Conservation (phyloP, 257 asterid genomes). For the Capsicum rhomboideum region DNA sequence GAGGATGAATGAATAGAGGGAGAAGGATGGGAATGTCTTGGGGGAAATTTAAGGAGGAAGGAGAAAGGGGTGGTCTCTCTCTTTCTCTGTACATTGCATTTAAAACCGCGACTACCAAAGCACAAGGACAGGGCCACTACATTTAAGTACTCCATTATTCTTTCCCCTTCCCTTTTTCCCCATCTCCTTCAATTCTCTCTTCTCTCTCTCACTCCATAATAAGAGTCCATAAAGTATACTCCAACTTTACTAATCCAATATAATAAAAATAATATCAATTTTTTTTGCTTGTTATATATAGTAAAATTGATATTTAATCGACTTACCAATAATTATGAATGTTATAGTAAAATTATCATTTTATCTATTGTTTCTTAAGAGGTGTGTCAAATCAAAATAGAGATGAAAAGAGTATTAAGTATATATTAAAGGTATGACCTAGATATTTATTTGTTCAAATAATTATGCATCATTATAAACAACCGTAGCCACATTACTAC, state of each 20-base stretch:
- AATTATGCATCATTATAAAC: too few species aligned
- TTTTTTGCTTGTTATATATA: too few species aligned
- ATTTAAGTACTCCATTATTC: conserved; percentile 33
- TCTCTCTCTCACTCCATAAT: neutral
- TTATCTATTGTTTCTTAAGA: too few species aligned
- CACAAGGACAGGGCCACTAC: conserved; percentile 29
- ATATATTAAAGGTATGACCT: too few species aligned
- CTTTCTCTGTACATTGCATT: conserved; percentile 13
- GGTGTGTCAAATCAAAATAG: too few species aligned
- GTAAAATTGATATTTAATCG: too few species aligned
- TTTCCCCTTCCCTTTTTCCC: neutral
- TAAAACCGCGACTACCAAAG: conserved; percentile 30
- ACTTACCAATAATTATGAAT: too few species aligned
- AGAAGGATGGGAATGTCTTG: conserved; percentile 23
- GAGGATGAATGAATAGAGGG: neutral
- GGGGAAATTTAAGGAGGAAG: conserved; percentile 13
- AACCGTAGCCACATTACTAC: too few species aligned
- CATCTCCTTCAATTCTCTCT: neutral
- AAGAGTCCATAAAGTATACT: neutral
- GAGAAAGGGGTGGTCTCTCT: neutral
- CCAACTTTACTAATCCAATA: neutral
- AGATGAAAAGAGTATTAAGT: too few species aligned
- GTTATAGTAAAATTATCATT: too few species aligned
- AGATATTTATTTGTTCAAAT: too few species aligned
- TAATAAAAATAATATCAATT: too few species aligned